Evolutionary conservation across 352 stramenopile species (phyloP).

Genomic region (Phytopythium oedochilum): DNA sequence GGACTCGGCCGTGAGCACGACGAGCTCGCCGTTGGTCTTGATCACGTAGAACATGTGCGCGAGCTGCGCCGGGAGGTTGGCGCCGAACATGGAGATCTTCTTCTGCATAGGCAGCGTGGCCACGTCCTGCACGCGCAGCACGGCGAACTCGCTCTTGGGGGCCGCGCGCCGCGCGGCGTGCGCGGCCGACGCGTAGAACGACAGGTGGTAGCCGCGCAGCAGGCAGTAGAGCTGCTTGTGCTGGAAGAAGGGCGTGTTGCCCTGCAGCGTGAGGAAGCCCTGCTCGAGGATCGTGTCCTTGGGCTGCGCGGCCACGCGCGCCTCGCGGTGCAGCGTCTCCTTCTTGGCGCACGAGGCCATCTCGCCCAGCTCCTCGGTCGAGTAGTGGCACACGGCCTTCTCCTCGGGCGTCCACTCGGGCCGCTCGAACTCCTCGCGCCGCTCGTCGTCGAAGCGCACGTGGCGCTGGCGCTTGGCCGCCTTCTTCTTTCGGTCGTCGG

Average conservation of each 20-base stretch:
- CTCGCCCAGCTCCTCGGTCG: constrained; percentile 38
- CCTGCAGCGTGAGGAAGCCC: constrained; percentile 49
- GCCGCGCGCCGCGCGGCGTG: constrained; percentile 45
- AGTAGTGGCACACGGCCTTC: constrained; percentile 57
- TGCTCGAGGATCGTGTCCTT: constrained; percentile 69
- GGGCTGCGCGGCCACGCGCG: constrained; percentile 38
- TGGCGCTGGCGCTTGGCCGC: constrained; percentile 18
- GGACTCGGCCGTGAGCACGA: constrained; percentile 47
- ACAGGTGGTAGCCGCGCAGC: constrained; percentile 36
- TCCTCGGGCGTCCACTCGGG: constrained; percentile 35
- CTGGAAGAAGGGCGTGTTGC: constrained; percentile 54
- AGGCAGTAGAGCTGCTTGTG: constrained; percentile 65
- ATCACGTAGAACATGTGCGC: constrained; percentile 66
- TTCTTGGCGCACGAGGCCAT: constrained; percentile 58
- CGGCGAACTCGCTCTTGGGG: constrained; percentile 38
- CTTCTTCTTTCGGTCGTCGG: constrained; percentile 3
- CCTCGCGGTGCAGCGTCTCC: constrained; percentile 35
- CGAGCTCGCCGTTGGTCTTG: constrained; percentile 54
- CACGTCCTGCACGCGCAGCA: constrained; percentile 61
- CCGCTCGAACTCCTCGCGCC: constrained; percentile 35
- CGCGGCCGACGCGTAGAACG: constrained; percentile 38
- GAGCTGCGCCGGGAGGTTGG: constrained; percentile 38
- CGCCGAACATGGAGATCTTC: constrained; percentile 60
- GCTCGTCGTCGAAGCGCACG: constrained; percentile 44
- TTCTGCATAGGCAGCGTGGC: constrained; percentile 46